Base-by-base conservation (phyloP, 1,139 yeast species). In the Taiozyma onychis region DNA sequence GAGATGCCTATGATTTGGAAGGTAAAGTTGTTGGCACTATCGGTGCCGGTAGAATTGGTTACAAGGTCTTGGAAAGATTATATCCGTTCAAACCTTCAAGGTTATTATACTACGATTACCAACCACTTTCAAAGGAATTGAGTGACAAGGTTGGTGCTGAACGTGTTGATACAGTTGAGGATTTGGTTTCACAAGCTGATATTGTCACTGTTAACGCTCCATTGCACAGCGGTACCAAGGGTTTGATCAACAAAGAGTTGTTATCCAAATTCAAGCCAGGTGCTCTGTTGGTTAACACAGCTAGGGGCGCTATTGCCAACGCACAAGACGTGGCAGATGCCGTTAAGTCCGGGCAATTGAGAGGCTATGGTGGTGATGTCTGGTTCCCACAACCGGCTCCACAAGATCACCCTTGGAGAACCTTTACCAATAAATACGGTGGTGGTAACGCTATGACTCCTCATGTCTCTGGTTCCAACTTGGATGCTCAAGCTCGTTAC, bases 371-470 rank as follows among this genome's bases (percentile, higher is more conserved):
- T 61, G 95, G 95, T 61, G 95, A 86, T 66, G 95, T 87, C 47
- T 85, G 93, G 89, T 77, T 65, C 72, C 84, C 83, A 32, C 95
- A 86, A 70, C 95, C 95, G 43, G 88, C 95, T 37, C 88, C 89
- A 57, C 69, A 71, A 53, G 77, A 78, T 65, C 90, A 85, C 63
- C 90, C 91, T 55, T 87, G 95, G 95, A 76, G 90, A 73, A 55
- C 73, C 30, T 80, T 85, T 84, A 65, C 71, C 49, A 83, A 83
- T 75, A 71, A 76, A 57, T 78, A 73, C 58, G 88, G 88, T 51
- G 85, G 80, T 42, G 93, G 93, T 58, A 87, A 87, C 63, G 93
- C 93, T 53, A 85, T 87, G 93, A 84, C 89, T 48, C 91, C 93
- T 32, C 95, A 87, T 65, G 79, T 83, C 56, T 81, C 88, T 50